A percentile compares a stretch with the other conserved stretches of the same genome.
Conservation (phyloP, 306 rosid species). For the Fagus sylvatica region DNA sequence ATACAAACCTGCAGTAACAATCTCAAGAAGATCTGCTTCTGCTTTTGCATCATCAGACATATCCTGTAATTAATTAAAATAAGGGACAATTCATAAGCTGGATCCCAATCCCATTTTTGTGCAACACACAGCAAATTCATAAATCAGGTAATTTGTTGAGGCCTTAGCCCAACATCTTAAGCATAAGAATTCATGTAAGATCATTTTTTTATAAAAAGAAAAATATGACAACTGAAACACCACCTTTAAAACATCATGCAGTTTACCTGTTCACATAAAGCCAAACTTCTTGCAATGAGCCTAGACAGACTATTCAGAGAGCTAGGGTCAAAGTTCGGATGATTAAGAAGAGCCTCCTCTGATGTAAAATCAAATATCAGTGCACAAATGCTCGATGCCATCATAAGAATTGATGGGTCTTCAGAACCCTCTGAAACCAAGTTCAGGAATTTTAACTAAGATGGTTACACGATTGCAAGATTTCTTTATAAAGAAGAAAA, state of each 20-base stretch:
- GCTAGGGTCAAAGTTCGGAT: conserved; percentile 48
- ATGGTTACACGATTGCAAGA: not conserved
- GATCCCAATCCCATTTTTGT: not conserved
- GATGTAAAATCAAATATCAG: conserved; percentile 74
- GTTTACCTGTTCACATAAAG: conserved; percentile 61
- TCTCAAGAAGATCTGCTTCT: conserved; percentile 77
- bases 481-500: not conserved
- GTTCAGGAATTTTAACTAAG: conserved; percentile 27
- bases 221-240: no score
- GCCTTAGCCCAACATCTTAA: no score
- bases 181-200: not conserved
- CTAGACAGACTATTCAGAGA: conserved; percentile 51
- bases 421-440: conserved; percentile 48
- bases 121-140: not conserved
- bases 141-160: not conserved
- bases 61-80: conserved; percentile 50
- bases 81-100: not conserved
- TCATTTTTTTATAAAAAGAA: no score
- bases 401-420: conserved; percentile 63
- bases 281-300: conserved; percentile 66
- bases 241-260: not conserved
- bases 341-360: conserved; percentile 62
- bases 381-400: conserved; percentile 81
- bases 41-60: conserved; percentile 30
- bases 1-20: conserved; percentile 54